These are phyloP conservation scores for Quercus agrifolia DNA, from an alignment of 306 rosid genomes.

Conservation along the genomic window DNA sequence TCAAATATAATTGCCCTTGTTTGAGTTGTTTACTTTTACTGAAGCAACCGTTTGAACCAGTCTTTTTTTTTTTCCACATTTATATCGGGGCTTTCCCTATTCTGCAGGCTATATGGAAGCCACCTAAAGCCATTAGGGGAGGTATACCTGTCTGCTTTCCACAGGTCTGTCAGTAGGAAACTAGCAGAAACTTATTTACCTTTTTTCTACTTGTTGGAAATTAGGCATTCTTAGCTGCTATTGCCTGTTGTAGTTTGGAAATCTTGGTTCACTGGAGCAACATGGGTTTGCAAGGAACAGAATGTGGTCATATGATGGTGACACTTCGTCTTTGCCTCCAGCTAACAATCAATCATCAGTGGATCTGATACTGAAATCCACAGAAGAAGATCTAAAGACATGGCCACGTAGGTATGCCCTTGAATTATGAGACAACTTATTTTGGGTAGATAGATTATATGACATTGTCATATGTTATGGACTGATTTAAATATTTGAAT, in stretches of 20 bases:
- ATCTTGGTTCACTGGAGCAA: constrained; percentile 51
- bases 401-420: constrained; percentile 51
- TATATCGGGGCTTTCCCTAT: constrained; percentile 4
- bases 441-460: neutral
- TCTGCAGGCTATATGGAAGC: constrained; percentile 57
- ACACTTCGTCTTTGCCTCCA: constrained; percentile 65
- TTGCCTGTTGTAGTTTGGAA: constrained; percentile 58
- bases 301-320: constrained; percentile 63
- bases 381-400: constrained; percentile 53
- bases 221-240: constrained; percentile 1
- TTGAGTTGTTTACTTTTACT: neutral
- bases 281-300: constrained; percentile 61
- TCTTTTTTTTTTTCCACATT: neutral
- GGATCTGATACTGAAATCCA: constrained; percentile 63
- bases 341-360: constrained; percentile 59
- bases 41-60: neutral
- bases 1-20: neutral
- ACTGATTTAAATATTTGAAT: neutral
- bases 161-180: constrained; percentile 40
- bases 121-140: constrained; percentile 68
- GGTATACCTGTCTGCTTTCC: constrained; percentile 68
- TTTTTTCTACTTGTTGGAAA: neutral
- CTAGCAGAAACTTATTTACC: constrained; percentile 2
- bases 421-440: neutral
- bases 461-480: neutral